Evolutionary conservation across 192 early-diverging fungal species (phyloP).

Genomic region (Coemansia sp.): DNA sequence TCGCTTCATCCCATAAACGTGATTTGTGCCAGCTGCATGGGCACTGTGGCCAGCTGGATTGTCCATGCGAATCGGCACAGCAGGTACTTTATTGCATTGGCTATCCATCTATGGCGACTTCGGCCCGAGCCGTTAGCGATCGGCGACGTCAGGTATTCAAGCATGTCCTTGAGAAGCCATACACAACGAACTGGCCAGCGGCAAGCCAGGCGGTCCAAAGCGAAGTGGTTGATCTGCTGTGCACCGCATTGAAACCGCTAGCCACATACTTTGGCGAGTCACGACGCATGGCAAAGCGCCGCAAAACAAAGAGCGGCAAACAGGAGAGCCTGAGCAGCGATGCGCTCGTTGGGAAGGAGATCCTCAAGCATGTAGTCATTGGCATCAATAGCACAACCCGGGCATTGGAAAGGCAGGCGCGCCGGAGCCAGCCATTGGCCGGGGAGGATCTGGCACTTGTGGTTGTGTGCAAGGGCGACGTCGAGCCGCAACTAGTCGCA

Average conservation of each 20-base stretch:
- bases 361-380: constrained; percentile 25
- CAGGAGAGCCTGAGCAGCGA: too few species aligned
- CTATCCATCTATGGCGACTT: constrained; percentile 1
- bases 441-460: constrained; percentile 22
- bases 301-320: too few species aligned
- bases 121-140: constrained; percentile 18
- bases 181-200: constrained; percentile 32
- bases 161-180: constrained; percentile 41
- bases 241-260: constrained; percentile 24
- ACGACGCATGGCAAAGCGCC: constrained; percentile 24
- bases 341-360: not conserved
- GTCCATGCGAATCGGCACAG: too few species aligned
- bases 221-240: constrained; percentile 19
- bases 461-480: constrained; percentile 34
- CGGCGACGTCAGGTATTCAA: constrained; percentile 40
- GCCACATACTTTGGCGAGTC: constrained; percentile 24
- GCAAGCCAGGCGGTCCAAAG: constrained; percentile 4
- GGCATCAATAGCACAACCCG: constrained; percentile 47
- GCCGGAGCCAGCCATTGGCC: not conserved
- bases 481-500: constrained; percentile 35
- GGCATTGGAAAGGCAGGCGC: constrained; percentile 31
- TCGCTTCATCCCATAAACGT: too few species aligned
- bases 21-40: too few species aligned
- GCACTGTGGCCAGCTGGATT: too few species aligned
- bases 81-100: too few species aligned